Evolutionary conservation across 495 filamentous ascomycete species (phyloP).

Genomic region (Lentithecium fluviatile): DNA sequence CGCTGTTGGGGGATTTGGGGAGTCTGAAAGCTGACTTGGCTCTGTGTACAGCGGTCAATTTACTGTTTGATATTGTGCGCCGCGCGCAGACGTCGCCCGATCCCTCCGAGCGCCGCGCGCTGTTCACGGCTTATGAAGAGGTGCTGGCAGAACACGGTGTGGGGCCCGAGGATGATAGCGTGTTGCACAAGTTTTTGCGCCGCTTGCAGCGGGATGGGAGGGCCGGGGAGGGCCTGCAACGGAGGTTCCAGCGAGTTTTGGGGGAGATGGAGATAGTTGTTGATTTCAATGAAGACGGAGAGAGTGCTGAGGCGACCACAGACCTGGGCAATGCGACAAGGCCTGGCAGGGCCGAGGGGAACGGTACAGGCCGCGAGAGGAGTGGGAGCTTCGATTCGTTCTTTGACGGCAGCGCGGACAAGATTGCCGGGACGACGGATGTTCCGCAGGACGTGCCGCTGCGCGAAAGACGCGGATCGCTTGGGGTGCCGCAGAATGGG

Average conservation of each 20-base stretch:
- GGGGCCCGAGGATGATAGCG: slow-evolving; percentile 67
- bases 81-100: slow-evolving; percentile 70
- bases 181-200: slow-evolving; percentile 75
- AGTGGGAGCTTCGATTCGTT: slow-evolving; percentile 60
- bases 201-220: slow-evolving; percentile 54
- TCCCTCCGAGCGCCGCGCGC: slow-evolving; percentile 58
- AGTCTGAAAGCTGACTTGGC: neutral
- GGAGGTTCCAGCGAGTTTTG: slow-evolving; percentile 66
- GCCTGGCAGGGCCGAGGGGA: slow-evolving; percentile 17
- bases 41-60: slow-evolving; percentile 62
- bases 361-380: slow-evolving; percentile 37
- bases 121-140: slow-evolving; percentile 77
- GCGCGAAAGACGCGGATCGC: slow-evolving; percentile 37
- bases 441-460: slow-evolving; percentile 11
- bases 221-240: slow-evolving; percentile 51
- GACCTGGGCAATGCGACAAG: slow-evolving; percentile 19
- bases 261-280: slow-evolving; percentile 66
- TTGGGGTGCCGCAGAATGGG: slow-evolving; percentile 49
- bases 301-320: slow-evolving; percentile 41
- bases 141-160: slow-evolving; percentile 65
- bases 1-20: neutral
- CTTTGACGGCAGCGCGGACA: slow-evolving; percentile 47
- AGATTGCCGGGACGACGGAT: slow-evolving; percentile 13
- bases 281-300: slow-evolving; percentile 53
- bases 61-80: slow-evolving; percentile 73